Evolutionary conservation across 495 filamentous ascomycete species (phyloP).

Genomic region (Glutinoglossum americanum): DNA sequence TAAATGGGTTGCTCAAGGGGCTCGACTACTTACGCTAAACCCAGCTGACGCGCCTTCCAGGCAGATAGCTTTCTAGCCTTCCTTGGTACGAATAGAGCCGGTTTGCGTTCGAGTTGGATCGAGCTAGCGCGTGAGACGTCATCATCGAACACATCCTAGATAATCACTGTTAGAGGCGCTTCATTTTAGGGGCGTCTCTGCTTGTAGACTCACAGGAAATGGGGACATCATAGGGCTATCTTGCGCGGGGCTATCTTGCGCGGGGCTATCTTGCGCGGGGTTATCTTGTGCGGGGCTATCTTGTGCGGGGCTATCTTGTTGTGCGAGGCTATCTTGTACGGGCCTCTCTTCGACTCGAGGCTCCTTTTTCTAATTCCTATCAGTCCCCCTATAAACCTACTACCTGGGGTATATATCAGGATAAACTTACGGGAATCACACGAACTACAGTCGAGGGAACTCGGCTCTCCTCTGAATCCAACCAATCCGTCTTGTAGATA

Average conservation of each 20-base stretch:
- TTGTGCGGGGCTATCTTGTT: no score
- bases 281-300: no score
- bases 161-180: not conserved
- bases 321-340: not conserved
- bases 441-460: not conserved
- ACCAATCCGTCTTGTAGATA: not conserved
- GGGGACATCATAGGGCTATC: not conserved
- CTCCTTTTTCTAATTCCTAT: not conserved
- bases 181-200: not conserved
- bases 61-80: not conserved
- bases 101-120: not conserved
- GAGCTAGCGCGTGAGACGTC: not conserved
- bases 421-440: not conserved
- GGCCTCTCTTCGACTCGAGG: not conserved
- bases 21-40: not conserved
- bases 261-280: no score
- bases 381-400: not conserved
- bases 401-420: not conserved
- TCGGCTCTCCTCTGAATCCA: not conserved
- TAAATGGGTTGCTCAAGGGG: not conserved
- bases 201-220: not conserved
- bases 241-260: not conserved
- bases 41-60: not conserved
- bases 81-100: not conserved
- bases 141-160: not conserved